Percentiles rank a stretch among this genome's conserved stretches.
Conservation (phyloP, 306 rosid genomes). For the Clitoria ternatea region DNA sequence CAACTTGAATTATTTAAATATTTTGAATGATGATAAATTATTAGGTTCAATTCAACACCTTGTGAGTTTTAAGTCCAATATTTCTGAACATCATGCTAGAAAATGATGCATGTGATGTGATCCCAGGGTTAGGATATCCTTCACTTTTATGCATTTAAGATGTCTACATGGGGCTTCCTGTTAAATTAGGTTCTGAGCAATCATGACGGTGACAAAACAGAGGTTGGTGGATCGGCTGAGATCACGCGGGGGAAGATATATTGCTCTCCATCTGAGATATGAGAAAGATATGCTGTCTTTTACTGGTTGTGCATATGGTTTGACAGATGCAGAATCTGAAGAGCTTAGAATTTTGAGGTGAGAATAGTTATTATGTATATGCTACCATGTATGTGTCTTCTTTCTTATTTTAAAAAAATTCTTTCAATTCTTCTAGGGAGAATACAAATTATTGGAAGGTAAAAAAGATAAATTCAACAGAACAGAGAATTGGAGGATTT, state of each 20-base stretch:
- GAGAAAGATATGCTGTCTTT: constrained; percentile 96
- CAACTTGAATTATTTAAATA: constrained; percentile 6
- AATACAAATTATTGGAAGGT: constrained; percentile 87
- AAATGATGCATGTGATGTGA: constrained; percentile 32
- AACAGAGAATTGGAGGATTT: constrained; percentile 78
- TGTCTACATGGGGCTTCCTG: constrained; percentile 88
- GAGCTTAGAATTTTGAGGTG: constrained; percentile 92
- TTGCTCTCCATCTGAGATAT: constrained; percentile 91
- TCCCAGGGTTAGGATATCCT: constrained; percentile 34
- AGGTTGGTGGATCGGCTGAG: constrained; percentile 94
- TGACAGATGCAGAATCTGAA: constrained; percentile 73
- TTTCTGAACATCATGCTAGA: constrained; percentile 30
- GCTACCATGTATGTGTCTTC: neutral
- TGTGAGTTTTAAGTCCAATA: constrained; percentile 12
- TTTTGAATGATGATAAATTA: neutral
- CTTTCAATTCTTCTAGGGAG: constrained; percentile 58
- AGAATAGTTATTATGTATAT: constrained; percentile 4
- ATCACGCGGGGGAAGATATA: constrained; percentile 73
- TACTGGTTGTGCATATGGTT: constrained; percentile 86
- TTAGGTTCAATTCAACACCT: constrained; percentile 19
- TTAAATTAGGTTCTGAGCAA: constrained; percentile 95
- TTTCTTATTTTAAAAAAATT: neutral
- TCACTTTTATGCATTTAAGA: constrained; percentile 70
- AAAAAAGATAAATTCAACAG: constrained; percentile 75
- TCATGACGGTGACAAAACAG: constrained; percentile 92